Evolutionary conservation across 345 rosid genomes (phyloP), one percentile per base, ranked within the genome.

Genomic region (Gossypium arboreum): DNA sequence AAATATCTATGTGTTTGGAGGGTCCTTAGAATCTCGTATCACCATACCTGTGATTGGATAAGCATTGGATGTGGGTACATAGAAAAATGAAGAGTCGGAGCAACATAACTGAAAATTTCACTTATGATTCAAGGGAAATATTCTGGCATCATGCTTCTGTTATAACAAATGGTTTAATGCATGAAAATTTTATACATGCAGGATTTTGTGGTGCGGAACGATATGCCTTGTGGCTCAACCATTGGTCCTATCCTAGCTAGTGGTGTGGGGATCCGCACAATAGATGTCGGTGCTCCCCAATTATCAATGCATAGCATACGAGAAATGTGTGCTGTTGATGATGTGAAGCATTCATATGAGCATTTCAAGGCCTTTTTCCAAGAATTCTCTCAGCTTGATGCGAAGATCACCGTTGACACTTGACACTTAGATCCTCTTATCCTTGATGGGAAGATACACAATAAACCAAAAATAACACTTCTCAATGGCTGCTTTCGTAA

Each of bases 171-270:
- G 7, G 41, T 34, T 34, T 34, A 34, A 34, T 34, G 41, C 41
- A 34, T 34, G 41, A 5, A 64, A 71, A 60, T 20, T 48, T 5
- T 52, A 43, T 15, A 25, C 12, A 41, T 29, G 76, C 86, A 94
- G 98, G 98, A 94, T 77, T 94, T 94, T 80, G 97, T 89, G 79
- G 98, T 94, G 55, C 97, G 98, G 64, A 94, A 94, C 67, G 98
- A 94, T 85, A 89, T 91, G 92, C 82, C 81, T 7, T 94, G 98
- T 2, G 98, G 98, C 29, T 94, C 98, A 12, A 94, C 98, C 78
- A 94, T 94, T 8, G 98, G 98, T 71, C 98, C 97, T 2, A 94
- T 94, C 73, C 79, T 94, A 50, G 97, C 98, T 22, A 94, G 98
- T 73, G 92, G 97, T 25, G 90, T 91, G 51, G 97, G 98, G 69